Percentiles rank a stretch among this genome's conserved stretches.
Conservation (phyloP, 179 eudicot species). For the Heliamphora pulchella region DNA sequence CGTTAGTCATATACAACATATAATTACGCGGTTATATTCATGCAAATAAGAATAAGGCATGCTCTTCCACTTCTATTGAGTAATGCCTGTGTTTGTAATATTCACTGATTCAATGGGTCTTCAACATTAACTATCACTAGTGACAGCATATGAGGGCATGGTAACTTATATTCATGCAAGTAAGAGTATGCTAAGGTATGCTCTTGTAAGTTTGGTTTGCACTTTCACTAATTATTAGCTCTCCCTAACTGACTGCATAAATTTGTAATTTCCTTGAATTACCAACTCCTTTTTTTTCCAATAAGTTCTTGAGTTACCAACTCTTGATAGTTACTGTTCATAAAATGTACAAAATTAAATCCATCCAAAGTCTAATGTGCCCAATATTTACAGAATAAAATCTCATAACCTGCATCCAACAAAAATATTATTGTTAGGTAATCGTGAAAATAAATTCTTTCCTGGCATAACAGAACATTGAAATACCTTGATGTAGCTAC, state of each 20-base stretch:
- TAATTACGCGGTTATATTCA: background rate
- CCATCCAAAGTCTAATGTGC: background rate
- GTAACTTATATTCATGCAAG: background rate
- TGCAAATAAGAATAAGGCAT: background rate
- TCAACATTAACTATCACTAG: too few relatives aligned
- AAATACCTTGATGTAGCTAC: slow-evolving; percentile 74
- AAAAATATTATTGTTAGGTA: background rate
- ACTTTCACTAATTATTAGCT: background rate
- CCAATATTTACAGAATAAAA: background rate
- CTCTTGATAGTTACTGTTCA: background rate
- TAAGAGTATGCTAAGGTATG: background rate
- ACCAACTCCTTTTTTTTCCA: background rate
- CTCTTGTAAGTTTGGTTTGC: background rate
- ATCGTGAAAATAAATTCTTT: background rate
- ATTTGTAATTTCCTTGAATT: background rate
- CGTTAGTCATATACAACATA: background rate
- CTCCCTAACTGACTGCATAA: background rate
- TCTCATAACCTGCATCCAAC: background rate
- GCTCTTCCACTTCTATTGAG: too few relatives aligned
- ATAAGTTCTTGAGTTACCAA: background rate
- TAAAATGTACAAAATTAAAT: background rate
- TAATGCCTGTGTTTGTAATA: too few relatives aligned
- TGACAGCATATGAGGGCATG: background rate
- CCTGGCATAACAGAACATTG: background rate
- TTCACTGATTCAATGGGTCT: too few relatives aligned